These are phyloP conservation scores for Paramecium sexaurelia DNA, from an alignment of 73 alveolate species.

Conservation along the genomic window DNA sequence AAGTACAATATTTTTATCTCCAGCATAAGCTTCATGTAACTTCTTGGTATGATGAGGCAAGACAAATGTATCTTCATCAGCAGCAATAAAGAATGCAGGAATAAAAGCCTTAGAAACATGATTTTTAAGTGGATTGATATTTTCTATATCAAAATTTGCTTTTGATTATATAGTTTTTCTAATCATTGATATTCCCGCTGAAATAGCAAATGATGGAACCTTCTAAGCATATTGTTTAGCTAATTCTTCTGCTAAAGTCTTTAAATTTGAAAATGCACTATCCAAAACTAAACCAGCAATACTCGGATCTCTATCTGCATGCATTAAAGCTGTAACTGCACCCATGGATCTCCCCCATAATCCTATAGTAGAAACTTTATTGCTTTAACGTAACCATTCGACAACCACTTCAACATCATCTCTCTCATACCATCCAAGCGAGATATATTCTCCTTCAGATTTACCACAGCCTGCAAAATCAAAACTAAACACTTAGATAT, in stretches of 20 bases:
- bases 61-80: conserved; percentile 94
- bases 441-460: conserved; percentile 93
- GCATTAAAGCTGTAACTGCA: conserved; percentile 98
- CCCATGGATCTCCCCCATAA: conserved; percentile 97
- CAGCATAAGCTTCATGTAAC: conserved; percentile 94
- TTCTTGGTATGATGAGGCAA: conserved; percentile 92
- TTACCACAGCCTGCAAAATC: conserved; percentile 97
- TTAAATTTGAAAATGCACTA: conserved; percentile 90
- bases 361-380: conserved; percentile 92
- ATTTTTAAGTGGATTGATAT: conserved; percentile 87
- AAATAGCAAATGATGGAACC: conserved; percentile 68
- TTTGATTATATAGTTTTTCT: conserved; percentile 79
- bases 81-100: conserved; percentile 94
- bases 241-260: conserved; percentile 80
- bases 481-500: conserved; percentile 87
- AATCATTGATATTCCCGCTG: conserved; percentile 85
- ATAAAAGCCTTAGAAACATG: conserved; percentile 84
- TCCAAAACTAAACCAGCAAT: conserved; percentile 98
- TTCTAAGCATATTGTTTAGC: conserved; percentile 72
- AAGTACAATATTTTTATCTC: conserved; percentile 88
- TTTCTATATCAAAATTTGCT: conserved; percentile 90
- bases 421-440: conserved; percentile 96
- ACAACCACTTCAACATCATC: conserved; percentile 94
- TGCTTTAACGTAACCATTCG: conserved; percentile 84
- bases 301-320: conserved; percentile 94